Evolutionary conservation across 495 filamentous ascomycete genomes (phyloP).

Genomic region (Aspergillus saccharolyticus): DNA sequence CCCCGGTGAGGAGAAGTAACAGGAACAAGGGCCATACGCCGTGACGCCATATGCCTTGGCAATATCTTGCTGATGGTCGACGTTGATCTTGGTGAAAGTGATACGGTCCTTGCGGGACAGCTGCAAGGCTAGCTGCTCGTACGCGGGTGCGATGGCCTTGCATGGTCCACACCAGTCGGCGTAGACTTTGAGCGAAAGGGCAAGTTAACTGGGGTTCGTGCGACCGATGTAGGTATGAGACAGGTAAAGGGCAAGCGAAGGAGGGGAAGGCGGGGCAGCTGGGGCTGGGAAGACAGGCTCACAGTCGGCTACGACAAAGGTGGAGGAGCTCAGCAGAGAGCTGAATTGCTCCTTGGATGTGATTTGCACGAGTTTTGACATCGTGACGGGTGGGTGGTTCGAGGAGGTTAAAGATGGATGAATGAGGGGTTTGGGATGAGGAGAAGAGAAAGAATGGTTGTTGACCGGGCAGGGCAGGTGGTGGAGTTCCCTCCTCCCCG

Average conservation of each 20-base stretch:
- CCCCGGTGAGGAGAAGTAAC: background rate
- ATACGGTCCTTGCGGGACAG: constrained; percentile 69
- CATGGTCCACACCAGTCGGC: constrained; percentile 84
- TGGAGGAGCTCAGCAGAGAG: constrained; percentile 58
- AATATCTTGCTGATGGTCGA: constrained; percentile 69
- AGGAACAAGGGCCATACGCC: constrained; percentile 45
- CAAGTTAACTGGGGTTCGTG: constrained; percentile 19
- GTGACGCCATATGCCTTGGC: constrained; percentile 65
- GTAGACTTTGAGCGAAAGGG: constrained; percentile 56
- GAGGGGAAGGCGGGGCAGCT: constrained; percentile 14
- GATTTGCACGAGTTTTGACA: constrained; percentile 66
- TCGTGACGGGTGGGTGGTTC: constrained; percentile 25
- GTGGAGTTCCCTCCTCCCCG: constrained; percentile 21
- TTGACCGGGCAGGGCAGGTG: constrained; percentile 3
- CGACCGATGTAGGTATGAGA: constrained; percentile 9
- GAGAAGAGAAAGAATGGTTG: constrained; percentile 5
- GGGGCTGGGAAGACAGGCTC: constrained; percentile 35
- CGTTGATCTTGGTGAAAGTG: constrained; percentile 84
- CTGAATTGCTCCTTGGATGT: constrained; percentile 66
- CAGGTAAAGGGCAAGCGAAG: background rate
- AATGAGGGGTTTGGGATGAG: no score
- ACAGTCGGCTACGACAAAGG: constrained; percentile 83
- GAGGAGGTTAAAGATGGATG: constrained; percentile 2
- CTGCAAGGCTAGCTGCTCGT: constrained; percentile 67
- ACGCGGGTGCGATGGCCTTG: constrained; percentile 78